Base-by-base conservation (phyloP, 75 land plant genomes). In the Chamaecyparis obtusa region DNA sequence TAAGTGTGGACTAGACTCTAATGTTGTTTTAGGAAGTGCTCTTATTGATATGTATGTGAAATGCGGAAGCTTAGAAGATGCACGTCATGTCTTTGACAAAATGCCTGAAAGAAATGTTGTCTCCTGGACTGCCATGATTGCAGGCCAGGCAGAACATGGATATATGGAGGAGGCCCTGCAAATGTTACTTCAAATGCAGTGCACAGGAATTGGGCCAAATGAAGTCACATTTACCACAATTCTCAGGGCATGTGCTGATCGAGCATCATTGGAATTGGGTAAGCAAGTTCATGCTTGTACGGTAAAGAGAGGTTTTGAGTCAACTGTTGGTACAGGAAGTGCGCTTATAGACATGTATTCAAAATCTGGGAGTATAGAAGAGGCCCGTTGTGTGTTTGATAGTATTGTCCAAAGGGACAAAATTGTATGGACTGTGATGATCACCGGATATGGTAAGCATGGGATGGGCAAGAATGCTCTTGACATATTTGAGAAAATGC, bases 41-140 rank as follows among this genome's bases (percentile, higher is more conserved):
- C 85, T 93, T 3, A 16, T 93, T 5, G 91, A 88, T 76, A 90
- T 91, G 92, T 93, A 91, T 86, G 90, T 90, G 1, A 91, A 90
- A 87, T 93, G 92, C 78, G 92, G 92, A 5, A 88, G 87, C 51
- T 64, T 93, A 27, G 17, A 7, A 11, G 81, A 88, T n/a, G 94
- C 91, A 32, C 87, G n/a, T 30, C 41, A 30, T n/a, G 56, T 86
- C 76, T 93, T 93, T 82, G 83, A 83, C 32, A 56, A 54, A 15
- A 89, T 90, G 74, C 37, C 71, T 30, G 51, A 55, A 39, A 91
- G 86, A 57, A 89, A 86, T 75, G 87, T 60, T 2, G 87, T 87
- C 33, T 46, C 89, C 10, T 92, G 93, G 93, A 91, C 89, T 89
- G 89, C 92, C 49, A 56, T 91, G 88, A 91, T 93, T 83, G 88